Evolutionary conservation across 371 early-diverging fungal genomes (phyloP), one percentile per base, ranked within the genome.

Genomic region (Mucor saturninus): DNA sequence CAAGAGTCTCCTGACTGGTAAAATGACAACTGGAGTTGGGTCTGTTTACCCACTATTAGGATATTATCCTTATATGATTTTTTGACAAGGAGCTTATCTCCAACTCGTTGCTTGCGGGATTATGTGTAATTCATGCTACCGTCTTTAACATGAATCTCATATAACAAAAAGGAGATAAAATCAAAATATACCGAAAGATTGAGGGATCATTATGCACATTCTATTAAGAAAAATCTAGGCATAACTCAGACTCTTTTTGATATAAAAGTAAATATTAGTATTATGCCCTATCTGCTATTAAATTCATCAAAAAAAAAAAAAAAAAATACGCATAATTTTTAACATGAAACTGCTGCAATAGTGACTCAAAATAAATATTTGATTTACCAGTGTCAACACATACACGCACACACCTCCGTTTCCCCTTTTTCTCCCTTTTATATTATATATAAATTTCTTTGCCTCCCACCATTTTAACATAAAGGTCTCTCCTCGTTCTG

Each of bases 141-240:
- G 13, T 45, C 21, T 45, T 45, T 15, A 15, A 45, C 45, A n/a
- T 15, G 5, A 45, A 5, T 15, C 13, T 15, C 14, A 14, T 6
- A 45, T 6, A 15, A 15, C 5, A 15, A 45, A 45, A 45, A 15
- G 45, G 45, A 45, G 45, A 45, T 45, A 45, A 45, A 45, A 45
- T 45, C 45, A 45, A 45, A 45, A 15, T 45, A 45, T 45, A 45
- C 45, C 21, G 45, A 15, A 45, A 45, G 13, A 45, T 45, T 45
- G 45, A 45, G 45, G 45, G 45, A 45, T 45, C 15, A 45, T 35
- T 45, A 45, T 45, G 45, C 45, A 45, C 45, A 45, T 45, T 45
- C 45, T 45, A 45, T 45, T 7, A n/a, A 15, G 35, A 35, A 21
- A 35, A 35, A 35, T 35, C 35, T 35, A 35, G 35, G 35, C 35